Evolutionary conservation across 108 stramenopile genomes (phyloP).

Genomic region (Poteriospumella lacustris): DNA sequence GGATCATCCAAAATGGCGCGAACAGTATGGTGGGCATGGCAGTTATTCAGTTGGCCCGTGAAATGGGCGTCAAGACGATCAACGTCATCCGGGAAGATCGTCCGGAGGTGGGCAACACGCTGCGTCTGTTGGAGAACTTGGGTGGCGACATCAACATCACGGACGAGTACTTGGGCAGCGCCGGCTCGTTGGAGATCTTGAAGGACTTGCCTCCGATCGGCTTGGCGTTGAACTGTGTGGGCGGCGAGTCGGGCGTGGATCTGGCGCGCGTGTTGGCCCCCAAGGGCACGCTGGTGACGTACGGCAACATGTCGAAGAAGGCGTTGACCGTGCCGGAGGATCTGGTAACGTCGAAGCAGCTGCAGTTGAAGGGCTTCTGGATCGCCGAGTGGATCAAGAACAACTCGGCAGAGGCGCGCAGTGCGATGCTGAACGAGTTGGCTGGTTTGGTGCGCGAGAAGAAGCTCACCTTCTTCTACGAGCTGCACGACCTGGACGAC

Average conservation of each 20-base stretch:
- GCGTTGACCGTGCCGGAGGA: slow-evolving; percentile 36
- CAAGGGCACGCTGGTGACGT: slow-evolving; percentile 36
- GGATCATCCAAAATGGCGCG: slow-evolving; percentile 47
- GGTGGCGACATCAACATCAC: slow-evolving; percentile 42
- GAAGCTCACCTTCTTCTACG: slow-evolving; percentile 33
- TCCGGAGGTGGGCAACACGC: slow-evolving; percentile 37
- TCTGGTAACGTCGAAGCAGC: slow-evolving; percentile 32
- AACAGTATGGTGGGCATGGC: slow-evolving; percentile 47
- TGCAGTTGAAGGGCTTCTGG: slow-evolving; percentile 42
- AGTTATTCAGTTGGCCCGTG: slow-evolving; percentile 46
- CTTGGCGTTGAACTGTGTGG: slow-evolving; percentile 42
- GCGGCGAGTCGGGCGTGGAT: slow-evolving; percentile 37
- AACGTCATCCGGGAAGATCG: slow-evolving; percentile 39
- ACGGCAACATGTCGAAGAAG: slow-evolving; percentile 46
- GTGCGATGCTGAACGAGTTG: slow-evolving; percentile 36
- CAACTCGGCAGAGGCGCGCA: slow-evolving; percentile 33
- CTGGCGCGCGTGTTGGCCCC: slow-evolving; percentile 25
- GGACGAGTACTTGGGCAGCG: slow-evolving; percentile 20
- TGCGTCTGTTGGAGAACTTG: slow-evolving; percentile 41
- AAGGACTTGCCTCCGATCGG: slow-evolving; percentile 32
- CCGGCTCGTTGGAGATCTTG: slow-evolving; percentile 28
- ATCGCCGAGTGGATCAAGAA: slow-evolving; percentile 41
- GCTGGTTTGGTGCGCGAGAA: slow-evolving; percentile 33
- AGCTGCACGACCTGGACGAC: slow-evolving; percentile 39
- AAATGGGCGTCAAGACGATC: slow-evolving; percentile 44